Evolutionary conservation across 2,329 filamentous ascomycete species (phyloP).

Genomic region (Boeremia exigua): DNA sequence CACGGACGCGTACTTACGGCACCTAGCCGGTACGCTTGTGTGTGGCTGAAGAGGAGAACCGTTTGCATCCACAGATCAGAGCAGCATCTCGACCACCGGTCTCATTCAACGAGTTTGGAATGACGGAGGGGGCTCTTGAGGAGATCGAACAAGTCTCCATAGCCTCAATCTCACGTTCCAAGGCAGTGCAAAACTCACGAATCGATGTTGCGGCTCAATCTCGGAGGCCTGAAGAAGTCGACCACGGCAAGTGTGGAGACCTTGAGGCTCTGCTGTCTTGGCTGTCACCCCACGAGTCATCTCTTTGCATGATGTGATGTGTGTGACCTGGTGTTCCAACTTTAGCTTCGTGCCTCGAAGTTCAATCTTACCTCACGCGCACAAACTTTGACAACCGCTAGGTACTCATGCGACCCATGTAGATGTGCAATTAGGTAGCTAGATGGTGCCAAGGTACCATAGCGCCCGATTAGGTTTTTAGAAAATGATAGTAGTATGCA

Average conservation of each 20-base stretch:
- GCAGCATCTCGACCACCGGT: not conserved
- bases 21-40: not conserved
- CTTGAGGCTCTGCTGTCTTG: conserved; percentile 2
- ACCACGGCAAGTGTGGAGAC: not conserved
- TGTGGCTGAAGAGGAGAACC: not conserved
- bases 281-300: not conserved
- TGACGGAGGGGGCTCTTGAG: not conserved
- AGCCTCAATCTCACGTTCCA: not conserved
- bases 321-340: too few species aligned
- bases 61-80: not conserved
- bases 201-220: not conserved
- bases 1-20: not conserved
- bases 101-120: not conserved
- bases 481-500: too few species aligned
- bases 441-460: too few species aligned
- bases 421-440: too few species aligned
- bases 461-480: too few species aligned
- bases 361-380: too few species aligned
- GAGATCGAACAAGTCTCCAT: not conserved
- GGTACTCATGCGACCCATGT: too few species aligned
- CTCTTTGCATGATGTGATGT: not conserved
- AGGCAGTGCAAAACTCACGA: not conserved
- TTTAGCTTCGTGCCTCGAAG: too few species aligned
- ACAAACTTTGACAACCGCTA: too few species aligned
- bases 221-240: not conserved